Percentiles rank a stretch among this genome's conserved stretches.
Evolutionary conservation across 306 rosid genomes (phyloP).

Genomic region (Castanea sativa): DNA sequence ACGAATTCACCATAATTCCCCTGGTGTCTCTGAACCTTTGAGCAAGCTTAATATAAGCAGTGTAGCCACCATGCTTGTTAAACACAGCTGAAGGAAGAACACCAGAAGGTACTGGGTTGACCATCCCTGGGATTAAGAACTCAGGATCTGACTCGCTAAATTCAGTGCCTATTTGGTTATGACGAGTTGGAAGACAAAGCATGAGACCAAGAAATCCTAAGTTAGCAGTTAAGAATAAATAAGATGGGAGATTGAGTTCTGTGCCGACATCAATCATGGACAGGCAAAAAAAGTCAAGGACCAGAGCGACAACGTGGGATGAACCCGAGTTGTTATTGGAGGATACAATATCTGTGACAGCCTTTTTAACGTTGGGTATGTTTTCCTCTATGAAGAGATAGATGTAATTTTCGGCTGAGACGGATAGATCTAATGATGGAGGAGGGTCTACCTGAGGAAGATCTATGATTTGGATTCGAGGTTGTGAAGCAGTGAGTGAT

Average conservation of each 20-base stretch:
- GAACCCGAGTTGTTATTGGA: constrained; percentile 11
- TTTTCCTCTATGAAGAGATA: constrained; percentile 22
- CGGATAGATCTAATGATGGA: constrained; percentile 15
- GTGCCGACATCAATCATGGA: constrained; percentile 47
- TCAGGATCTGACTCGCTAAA: constrained; percentile 36
- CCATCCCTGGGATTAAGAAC: constrained; percentile 36
- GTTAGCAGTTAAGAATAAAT: constrained; percentile 41
- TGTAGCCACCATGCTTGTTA: constrained; percentile 47
- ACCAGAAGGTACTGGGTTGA: constrained; percentile 30
- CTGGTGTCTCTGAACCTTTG: constrained; percentile 38
- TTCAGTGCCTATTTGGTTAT: constrained; percentile 15
- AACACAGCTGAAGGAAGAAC: constrained; percentile 40
- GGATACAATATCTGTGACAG: constrained; percentile 20
- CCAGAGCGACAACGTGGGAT: constrained; percentile 29
- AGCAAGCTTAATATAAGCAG: constrained; percentile 32
- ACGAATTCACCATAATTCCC: constrained; percentile 58
- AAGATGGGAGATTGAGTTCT: constrained; percentile 47
- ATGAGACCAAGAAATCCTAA: constrained; percentile 36
- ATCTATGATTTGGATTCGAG: constrained; percentile 40
- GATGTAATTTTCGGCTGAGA: constrained; percentile 22
- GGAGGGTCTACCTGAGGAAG: constrained; percentile 46
- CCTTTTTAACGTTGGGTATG: constrained; percentile 23
- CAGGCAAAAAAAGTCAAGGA: constrained; percentile 51
- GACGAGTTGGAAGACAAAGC: constrained; percentile 30
- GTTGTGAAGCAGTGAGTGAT: constrained; percentile 32